Evolutionary conservation across 306 rosid species (phyloP), one percentile per base, ranked within the genome.

Genomic region (Vigna mungo): DNA sequence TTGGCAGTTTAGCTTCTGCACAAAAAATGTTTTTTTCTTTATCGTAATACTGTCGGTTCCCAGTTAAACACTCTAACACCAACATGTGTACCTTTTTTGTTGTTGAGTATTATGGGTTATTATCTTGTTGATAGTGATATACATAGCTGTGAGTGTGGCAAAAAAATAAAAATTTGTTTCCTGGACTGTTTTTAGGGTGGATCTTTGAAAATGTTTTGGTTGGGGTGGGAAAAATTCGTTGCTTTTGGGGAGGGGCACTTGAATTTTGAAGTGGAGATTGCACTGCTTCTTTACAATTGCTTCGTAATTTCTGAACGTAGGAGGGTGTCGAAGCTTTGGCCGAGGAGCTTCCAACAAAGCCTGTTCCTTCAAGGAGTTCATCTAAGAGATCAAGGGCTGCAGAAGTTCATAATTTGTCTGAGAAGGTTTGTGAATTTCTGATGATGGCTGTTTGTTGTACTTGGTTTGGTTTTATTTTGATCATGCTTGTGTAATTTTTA

Each of bases 371-470:
- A 43, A 84, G 95, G 72, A 70, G 79, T 79, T 86, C 98, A 66
- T 90, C 98, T 21, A 95, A 95, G 81, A 88, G 97, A 87, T 92
- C 92, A 85, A 87, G 98, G 86, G 98, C 98, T 72, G 96, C 98
- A 0, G 97, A 95, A 88, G 98, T 95, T 88, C 98, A 95, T 85
- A 95, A 95, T 80, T 71, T 95, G 87, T 92, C 98, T 17, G 98
- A 95, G 85, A 95, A 95, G 96, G 98, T 92, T 68, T 51, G 46
- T 55, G 27, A 55, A 1, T 41, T 82, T 44, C 36, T 51, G 18
- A 58, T 25, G 15, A 10, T 56, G 10, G 41, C 13, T 36, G 14
- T 72, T 25, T 63, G 30, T 39, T n/a, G 20, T 77, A 15, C 64
- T 74, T 52, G 25, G 36, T 30, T 66, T 78, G 21, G 0, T 69